Base-by-base conservation (phyloP, 2,329 filamentous ascomycete species). In the Herpotrichia juniperi region DNA sequence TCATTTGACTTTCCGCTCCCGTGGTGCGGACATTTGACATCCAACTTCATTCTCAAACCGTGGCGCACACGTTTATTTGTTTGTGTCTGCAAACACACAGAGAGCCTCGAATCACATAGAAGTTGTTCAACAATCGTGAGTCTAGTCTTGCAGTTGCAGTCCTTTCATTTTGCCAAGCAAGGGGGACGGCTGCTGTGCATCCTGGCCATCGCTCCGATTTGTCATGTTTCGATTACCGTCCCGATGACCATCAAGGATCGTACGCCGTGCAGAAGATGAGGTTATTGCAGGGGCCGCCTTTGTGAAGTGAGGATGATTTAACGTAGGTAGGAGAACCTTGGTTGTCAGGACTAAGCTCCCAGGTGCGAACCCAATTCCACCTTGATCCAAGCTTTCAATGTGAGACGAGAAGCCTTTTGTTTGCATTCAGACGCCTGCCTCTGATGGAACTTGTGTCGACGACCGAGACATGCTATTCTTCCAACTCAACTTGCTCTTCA, bases 291-390 rank as follows among this genome's bases (percentile, higher is more conserved):
- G 31, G 26, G 37, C 3, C 19, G 26, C 24, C 35, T 39, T 45
- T 42, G 28, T 32, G 35, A 50, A 31, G 21, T 49, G 47, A 60
- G 14, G 53, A 54, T 53, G 47, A 56, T 42, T 50, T 48, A 53
- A 51, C 46, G 45, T 48, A 42, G 21, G 24, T n/a, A 31, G 42
- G 48, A 46, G 24, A 24, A 8, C 45, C 48, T 42, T 46, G 40
- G 28, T 48, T 32, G 51, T 43, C 42, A 48, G 24, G 37, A 42
- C 43, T 43, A 19, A 48, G 16, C 24, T 31, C 32, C 19, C 50
- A 51, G 46, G 26, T 51, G 46, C 32, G 37, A 24, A 48, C 43
- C 48, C n/a, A 25, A 28, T 25, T 42, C 21, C 4, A 25, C 19
- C 11, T 14, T 25, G 21, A 4, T 17, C 39, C 9, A 21, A 19